Evolutionary conservation across 1,284 basidiomycete genomes (phyloP), one percentile per base, ranked within the genome.

Genomic region (Ganoderma sp.): DNA sequence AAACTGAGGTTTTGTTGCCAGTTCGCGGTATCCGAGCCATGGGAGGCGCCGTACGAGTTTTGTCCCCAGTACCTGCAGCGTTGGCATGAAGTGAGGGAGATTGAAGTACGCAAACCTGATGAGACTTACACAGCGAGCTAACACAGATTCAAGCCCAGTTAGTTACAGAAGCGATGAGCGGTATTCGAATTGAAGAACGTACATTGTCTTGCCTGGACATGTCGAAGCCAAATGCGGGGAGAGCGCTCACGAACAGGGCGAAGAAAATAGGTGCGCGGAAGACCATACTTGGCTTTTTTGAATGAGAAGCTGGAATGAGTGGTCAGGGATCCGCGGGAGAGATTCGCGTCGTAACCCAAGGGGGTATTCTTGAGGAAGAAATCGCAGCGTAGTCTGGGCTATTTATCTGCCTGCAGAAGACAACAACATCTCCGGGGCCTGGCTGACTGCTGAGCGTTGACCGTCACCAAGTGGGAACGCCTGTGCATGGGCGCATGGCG

Each of bases 31-130:
- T 85, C 83, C 52, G 72, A 75, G 32, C 12, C 4, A 72, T 86
- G 80, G 2, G 83, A 84, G 6, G 85, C 86, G 28, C 87, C 87
- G 67, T 86, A 88, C 0, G 86, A 87, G 75, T 89, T 85, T 74
- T 89, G 83, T 25, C 82, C 82, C 81, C 81, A 83, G 69, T 83
- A 83, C 17, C 77, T 79, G 65, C 5, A 19, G 2, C 25, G 17
- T 25, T 17, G 10, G 34, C 22, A 59, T 67, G 37, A 67, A 43
- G 48, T 14, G 12, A 10, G 19, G 61, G 14, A 32, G 14, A 28
- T 39, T 39, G 37, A 39, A 54, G 17, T 28, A 48, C 5, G 39
- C 2, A 28, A 34, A 7, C 32, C 39, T 22, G 28, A 15, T 12
- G n/a, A 17, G 28, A 19, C 48, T 28, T 45, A 64, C 59, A 64